These are phyloP conservation scores for Metrosideros polymorpha DNA, from an alignment of 441 rosid species.

Conservation along the genomic window DNA sequence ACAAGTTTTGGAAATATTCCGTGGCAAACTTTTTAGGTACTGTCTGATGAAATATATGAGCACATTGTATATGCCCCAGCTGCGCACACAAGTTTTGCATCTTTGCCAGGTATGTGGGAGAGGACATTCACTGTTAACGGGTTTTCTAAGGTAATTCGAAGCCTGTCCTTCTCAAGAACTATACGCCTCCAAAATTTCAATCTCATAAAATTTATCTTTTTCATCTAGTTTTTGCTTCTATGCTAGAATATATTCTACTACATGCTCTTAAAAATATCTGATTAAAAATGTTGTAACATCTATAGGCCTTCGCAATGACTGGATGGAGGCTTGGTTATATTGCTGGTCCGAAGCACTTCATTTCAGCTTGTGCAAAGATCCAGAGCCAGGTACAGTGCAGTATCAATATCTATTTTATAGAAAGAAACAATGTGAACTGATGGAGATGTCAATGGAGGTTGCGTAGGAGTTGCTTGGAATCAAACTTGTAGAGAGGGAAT, in stretches of 20 bases:
- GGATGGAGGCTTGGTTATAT: constrained; percentile 98
- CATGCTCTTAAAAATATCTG: neutral
- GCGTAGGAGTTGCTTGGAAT: neutral
- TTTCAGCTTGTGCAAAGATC: constrained; percentile 83
- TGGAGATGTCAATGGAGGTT: neutral
- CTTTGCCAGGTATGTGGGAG: constrained; percentile 88
- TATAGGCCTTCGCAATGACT: constrained; percentile 97
- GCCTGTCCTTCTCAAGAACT: neutral
- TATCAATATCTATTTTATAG: neutral
- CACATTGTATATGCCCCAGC: constrained; percentile 91
- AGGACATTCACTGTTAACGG: constrained; percentile 94
- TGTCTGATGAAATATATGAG: constrained; percentile 95
- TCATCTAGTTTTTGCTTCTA: neutral
- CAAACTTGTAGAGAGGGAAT: neutral
- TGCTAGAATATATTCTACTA: neutral
- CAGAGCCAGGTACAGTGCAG: constrained; percentile 86
- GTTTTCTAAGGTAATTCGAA: constrained; percentile 72
- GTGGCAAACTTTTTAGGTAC: constrained; percentile 33
- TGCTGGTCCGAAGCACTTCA: constrained; percentile 89
- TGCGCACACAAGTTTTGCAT: constrained; percentile 87
- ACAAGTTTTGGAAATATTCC: constrained; percentile 6
- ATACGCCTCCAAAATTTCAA: neutral
- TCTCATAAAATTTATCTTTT: neutral
- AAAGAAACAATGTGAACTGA: neutral
- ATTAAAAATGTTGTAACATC: neutral